phyloP scores from a whole-genome alignment of 148 eudicot species.

The Limonium bicolor region DNA sequence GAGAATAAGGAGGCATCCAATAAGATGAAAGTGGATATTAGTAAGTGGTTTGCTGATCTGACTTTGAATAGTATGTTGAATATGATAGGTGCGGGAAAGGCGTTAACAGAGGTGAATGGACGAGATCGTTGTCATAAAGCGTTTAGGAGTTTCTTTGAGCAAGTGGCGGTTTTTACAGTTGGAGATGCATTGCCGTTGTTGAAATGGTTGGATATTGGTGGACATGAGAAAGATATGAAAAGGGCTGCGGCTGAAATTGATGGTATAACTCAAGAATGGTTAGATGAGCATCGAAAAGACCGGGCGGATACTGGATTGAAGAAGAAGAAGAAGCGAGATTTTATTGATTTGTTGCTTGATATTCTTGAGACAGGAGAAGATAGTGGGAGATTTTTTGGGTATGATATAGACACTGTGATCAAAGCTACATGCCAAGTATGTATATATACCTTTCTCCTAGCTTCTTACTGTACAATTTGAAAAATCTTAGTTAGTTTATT shows the following conservation, averaged over 20 bases:
- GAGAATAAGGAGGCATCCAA: not conserved
- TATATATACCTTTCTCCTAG: not conserved
- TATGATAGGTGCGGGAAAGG: constrained; percentile 20
- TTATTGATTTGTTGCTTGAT: constrained; percentile 17
- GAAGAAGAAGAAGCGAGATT: constrained; percentile 6
- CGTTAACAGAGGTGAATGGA: constrained; percentile 3
- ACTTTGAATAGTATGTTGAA: constrained; percentile 11
- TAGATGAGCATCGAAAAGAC: constrained; percentile 13
- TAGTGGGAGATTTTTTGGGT: not conserved
- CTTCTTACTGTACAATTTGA: not conserved
- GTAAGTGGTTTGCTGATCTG: constrained; percentile 18
- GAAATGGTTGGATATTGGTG: constrained; percentile 23
- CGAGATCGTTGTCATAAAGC: constrained; percentile 3
- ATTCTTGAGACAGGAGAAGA: constrained; percentile 1
- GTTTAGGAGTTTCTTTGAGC: constrained; percentile 7
- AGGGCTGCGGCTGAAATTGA: constrained; percentile 11
- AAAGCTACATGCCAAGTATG: constrained; percentile 19
- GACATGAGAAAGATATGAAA: constrained; percentile 18
- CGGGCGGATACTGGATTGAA: not conserved
- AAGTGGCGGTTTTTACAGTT: constrained; percentile 9
- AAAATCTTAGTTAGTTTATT: too few species aligned
- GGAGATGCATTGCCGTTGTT: constrained; percentile 15
- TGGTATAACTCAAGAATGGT: constrained; percentile 5
- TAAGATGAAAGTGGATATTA: constrained; percentile 15
- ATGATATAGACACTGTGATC: constrained; percentile 8